Evolutionary conservation across 2,329 filamentous ascomycete species (phyloP).

Genomic region (Amesomyces nigricolor): DNA sequence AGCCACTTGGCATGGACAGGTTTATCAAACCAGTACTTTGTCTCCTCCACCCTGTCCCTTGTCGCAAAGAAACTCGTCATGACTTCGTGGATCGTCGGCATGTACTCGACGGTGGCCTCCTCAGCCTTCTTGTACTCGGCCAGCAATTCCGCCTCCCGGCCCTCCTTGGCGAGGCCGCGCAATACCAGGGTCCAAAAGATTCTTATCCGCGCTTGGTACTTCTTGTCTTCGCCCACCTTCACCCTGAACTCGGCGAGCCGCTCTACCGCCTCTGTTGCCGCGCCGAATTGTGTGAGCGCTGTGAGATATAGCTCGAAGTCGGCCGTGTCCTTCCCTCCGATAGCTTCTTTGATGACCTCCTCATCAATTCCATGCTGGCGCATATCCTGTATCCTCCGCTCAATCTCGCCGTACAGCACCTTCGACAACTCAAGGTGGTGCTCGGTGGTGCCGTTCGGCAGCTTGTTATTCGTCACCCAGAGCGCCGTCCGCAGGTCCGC

Average conservation of each 20-base stretch:
- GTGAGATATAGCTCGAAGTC: conserved; percentile 43
- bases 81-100: conserved; percentile 43
- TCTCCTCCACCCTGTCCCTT: conserved; percentile 51
- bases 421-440: conserved; percentile 46
- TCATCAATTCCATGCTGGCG: conserved; percentile 18
- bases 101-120: conserved; percentile 41
- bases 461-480: conserved; percentile 36
- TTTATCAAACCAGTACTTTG: conserved; percentile 62
- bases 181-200: conserved; percentile 48
- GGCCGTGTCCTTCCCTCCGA: conserved; percentile 15
- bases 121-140: conserved; percentile 28
- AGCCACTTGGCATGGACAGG: conserved; percentile 38
- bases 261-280: conserved; percentile 47
- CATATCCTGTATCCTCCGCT: conserved; percentile 21
- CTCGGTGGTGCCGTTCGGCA: conserved; percentile 37
- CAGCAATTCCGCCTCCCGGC: conserved; percentile 47
- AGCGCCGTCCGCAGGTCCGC: conserved; percentile 43
- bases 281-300: conserved; percentile 50
- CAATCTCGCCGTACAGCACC: conserved; percentile 38
- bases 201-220: conserved; percentile 23
- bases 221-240: conserved; percentile 5
- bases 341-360: conserved; percentile 23
- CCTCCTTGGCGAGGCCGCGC: conserved; percentile 56
- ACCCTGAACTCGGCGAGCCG: conserved; percentile 38
- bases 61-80: conserved; percentile 60